These are phyloP conservation scores for Tolypocladium guangdongense DNA, from an alignment of 2,329 filamentous ascomycete genomes.

Conservation along the genomic window DNA sequence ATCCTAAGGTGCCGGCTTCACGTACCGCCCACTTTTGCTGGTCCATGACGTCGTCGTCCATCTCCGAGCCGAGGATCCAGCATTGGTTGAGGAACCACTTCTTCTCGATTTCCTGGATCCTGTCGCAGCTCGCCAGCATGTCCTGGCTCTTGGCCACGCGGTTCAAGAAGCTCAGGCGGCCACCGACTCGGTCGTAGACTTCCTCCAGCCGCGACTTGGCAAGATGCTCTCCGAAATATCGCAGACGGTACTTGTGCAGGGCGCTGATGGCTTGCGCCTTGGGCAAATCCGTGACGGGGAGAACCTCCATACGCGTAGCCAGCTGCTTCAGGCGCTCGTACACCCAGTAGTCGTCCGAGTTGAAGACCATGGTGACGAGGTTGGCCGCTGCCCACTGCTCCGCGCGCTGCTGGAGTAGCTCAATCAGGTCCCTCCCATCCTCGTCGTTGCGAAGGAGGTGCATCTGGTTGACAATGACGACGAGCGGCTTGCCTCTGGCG, in stretches of 20 bases:
- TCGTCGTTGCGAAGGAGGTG: slow-evolving; percentile 87
- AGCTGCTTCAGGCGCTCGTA: slow-evolving; percentile 90
- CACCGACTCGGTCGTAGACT: slow-evolving; percentile 80
- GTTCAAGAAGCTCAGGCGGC: slow-evolving; percentile 77
- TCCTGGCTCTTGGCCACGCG: slow-evolving; percentile 77
- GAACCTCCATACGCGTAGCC: slow-evolving; percentile 88
- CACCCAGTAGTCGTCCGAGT: slow-evolving; percentile 97
- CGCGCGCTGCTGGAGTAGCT: slow-evolving; percentile 88
- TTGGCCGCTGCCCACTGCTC: slow-evolving; percentile 94
- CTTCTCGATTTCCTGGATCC: slow-evolving; percentile 57
- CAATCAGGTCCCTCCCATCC: slow-evolving; percentile 84
- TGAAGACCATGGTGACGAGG: slow-evolving; percentile 86
- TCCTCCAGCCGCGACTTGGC: slow-evolving; percentile 50
- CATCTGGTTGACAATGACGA: slow-evolving; percentile 91
- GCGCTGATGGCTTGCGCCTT: slow-evolving; percentile 69
- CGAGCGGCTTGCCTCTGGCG: slow-evolving; percentile 54
- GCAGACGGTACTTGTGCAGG: slow-evolving; percentile 66
- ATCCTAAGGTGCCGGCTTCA: slow-evolving; percentile 10
- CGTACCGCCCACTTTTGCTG: slow-evolving; percentile 89
- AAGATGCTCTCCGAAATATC: slow-evolving; percentile 59
- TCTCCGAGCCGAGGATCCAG: slow-evolving; percentile 60
- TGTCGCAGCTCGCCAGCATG: slow-evolving; percentile 72
- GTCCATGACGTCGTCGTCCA: slow-evolving; percentile 98
- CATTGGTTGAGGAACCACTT: slow-evolving; percentile 70
- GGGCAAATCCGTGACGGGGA: slow-evolving; percentile 72